These are phyloP conservation scores for Suillus brevipes DNA, from an alignment of 768 basidiomycete genomes.

Conservation along the genomic window DNA sequence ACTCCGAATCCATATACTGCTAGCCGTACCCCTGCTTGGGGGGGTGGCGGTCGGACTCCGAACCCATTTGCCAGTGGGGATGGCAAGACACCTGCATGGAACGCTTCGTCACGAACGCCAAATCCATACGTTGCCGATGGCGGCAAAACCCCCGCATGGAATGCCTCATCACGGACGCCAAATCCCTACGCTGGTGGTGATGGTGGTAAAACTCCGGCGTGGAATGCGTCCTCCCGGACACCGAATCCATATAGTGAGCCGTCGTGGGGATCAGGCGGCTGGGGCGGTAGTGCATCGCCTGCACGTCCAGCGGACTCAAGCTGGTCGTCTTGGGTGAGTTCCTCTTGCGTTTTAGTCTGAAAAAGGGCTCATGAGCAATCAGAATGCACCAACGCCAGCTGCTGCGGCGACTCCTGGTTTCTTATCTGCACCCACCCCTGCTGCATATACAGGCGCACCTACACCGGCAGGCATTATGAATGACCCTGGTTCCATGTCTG, in stretches of 20 bases:
- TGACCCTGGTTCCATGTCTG: constrained; percentile 21
- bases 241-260: constrained; percentile 52
- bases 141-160: constrained; percentile 71
- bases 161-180: constrained; percentile 61
- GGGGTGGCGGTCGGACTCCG: constrained; percentile 54
- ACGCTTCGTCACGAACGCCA: constrained; percentile 63
- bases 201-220: constrained; percentile 53
- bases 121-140: constrained; percentile 63
- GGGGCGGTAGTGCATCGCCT: constrained; percentile 33
- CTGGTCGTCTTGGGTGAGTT: constrained; percentile 36
- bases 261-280: constrained; percentile 33
- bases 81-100: constrained; percentile 65
- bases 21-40: constrained; percentile 39
- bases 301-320: constrained; percentile 30
- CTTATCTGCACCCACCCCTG: constrained; percentile 32
- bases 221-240: constrained; percentile 49
- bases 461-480: constrained; percentile 27
- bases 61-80: constrained; percentile 63
- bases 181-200: constrained; percentile 57
- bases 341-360: constrained; percentile 30
- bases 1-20: constrained; percentile 48
- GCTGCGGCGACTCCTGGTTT: constrained; percentile 40
- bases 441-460: constrained; percentile 31
- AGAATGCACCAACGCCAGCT: constrained; percentile 41
- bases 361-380: constrained; percentile 30